Conservation (phyloP, 2,329 filamentous ascomycete species). For the Fusarium sp. region DNA sequence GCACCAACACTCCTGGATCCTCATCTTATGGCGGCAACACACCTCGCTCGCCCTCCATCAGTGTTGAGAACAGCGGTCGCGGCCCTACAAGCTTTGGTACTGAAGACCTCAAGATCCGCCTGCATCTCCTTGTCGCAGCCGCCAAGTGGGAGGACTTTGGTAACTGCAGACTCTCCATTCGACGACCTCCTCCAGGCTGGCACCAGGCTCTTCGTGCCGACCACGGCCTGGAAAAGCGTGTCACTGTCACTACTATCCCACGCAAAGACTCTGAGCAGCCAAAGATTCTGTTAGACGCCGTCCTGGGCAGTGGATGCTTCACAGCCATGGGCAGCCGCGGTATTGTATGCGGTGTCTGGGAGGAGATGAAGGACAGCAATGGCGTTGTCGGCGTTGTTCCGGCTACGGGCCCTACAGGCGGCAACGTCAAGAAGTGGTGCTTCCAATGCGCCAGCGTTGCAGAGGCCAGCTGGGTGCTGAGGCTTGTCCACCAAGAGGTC, state of each 20-base stretch:
- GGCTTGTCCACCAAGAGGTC: slow-evolving; percentile 69
- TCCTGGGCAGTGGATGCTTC: slow-evolving; percentile 86
- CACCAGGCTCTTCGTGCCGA: slow-evolving; percentile 69
- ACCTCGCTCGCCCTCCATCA: slow-evolving; percentile 70
- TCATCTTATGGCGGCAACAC: slow-evolving; percentile 64
- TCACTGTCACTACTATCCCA: slow-evolving; percentile 80
- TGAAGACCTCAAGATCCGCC: slow-evolving; percentile 82
- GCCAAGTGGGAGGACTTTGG: slow-evolving; percentile 94
- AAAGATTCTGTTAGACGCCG: slow-evolving; percentile 81
- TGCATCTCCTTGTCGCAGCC: slow-evolving; percentile 82
- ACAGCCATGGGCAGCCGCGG: slow-evolving; percentile 85
- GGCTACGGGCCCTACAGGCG: slow-evolving; percentile 63
- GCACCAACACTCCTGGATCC: slow-evolving; percentile 70
- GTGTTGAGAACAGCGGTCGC: slow-evolving; percentile 63
- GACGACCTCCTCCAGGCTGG: slow-evolving; percentile 75
- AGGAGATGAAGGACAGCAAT: slow-evolving; percentile 75
- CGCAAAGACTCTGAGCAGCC: slow-evolving; percentile 68
- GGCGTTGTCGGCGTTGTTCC: slow-evolving; percentile 66
- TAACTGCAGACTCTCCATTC: slow-evolving; percentile 84
- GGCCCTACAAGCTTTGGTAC: slow-evolving; percentile 72
- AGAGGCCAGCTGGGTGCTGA: slow-evolving; percentile 68
- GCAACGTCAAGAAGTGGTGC: slow-evolving; percentile 72
- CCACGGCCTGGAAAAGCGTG: slow-evolving; percentile 83
- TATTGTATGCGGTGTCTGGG: slow-evolving; percentile 90
- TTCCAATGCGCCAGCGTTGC: slow-evolving; percentile 68